These are phyloP conservation scores for Fusarium compactum DNA, from an alignment of 2,329 filamentous ascomycete genomes.

Conservation along the genomic window DNA sequence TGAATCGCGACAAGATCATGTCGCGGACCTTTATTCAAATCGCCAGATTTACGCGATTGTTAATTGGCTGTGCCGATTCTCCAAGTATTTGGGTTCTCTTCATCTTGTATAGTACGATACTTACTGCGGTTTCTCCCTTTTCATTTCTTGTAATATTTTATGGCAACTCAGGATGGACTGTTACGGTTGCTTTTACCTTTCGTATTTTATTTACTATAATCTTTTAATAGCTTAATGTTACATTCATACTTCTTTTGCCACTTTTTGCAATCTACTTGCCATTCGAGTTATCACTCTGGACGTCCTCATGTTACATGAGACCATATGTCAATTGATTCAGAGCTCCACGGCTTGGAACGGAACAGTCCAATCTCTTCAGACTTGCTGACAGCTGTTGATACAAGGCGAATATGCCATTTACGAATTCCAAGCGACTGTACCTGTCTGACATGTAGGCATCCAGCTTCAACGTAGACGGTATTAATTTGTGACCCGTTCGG, in stretches of 20 bases:
- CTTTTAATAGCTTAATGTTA: background rate
- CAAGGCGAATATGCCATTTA: no score
- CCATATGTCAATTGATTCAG: background rate
- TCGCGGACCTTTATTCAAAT: background rate
- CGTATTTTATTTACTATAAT: background rate
- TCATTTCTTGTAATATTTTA: no score
- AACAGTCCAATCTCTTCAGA: no score
- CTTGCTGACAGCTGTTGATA: no score
- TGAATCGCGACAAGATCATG: background rate
- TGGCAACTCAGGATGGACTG: background rate
- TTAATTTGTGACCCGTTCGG: no score
- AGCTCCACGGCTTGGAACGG: background rate
- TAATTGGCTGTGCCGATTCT: constrained; percentile 3
- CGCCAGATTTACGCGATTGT: constrained; percentile 5
- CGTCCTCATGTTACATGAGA: no score
- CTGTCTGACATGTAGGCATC: no score
- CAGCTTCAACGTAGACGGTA: no score
- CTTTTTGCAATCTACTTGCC: no score
- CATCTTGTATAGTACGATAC: background rate
- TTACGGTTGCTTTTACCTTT: background rate
- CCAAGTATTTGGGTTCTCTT: background rate
- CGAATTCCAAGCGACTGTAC: no score
- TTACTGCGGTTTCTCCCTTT: background rate
- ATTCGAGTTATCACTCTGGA: no score
- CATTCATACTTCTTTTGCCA: background rate